Evolutionary conservation across 805 yeast species (phyloP).

Genomic region (Saturnispora sanitii): DNA sequence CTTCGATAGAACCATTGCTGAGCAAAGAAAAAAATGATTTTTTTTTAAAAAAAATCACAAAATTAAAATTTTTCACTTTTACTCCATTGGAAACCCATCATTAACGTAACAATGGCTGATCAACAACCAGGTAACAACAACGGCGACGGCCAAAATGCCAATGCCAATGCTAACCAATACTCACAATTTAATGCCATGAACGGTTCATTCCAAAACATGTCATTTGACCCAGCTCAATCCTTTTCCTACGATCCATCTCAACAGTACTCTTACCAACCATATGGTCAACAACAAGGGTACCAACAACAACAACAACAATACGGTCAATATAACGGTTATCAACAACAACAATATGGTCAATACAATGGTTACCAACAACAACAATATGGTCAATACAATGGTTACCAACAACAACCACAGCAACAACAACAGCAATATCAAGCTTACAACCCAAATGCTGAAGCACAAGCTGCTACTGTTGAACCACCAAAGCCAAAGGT

Average conservation of each 20-base stretch:
- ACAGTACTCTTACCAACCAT: constrained; percentile 8
- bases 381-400: constrained; percentile 11
- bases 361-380: constrained; percentile 11
- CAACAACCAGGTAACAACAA: too few species aligned
- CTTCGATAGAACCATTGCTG: too few species aligned
- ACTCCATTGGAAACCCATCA: too few species aligned
- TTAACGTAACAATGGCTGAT: too few species aligned
- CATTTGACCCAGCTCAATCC: constrained; percentile 40
- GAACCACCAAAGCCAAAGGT: constrained; percentile 35
- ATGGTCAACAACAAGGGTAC: constrained; percentile 14
- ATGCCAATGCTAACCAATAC: too few species aligned
- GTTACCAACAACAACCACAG: constrained; percentile 9
- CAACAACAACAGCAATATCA: constrained; percentile 11
- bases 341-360: constrained; percentile 10
- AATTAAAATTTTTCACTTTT: too few species aligned
- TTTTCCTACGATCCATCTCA: constrained; percentile 32
- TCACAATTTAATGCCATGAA: too few species aligned
- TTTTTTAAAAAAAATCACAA: too few species aligned
- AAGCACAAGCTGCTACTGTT: constrained; percentile 46
- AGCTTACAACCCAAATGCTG: constrained; percentile 15
- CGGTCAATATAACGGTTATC: constrained; percentile 2
- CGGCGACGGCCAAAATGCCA: too few species aligned
- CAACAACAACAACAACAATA: constrained; percentile 14
- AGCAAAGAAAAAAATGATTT: too few species aligned
- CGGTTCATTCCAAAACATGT: constrained; percentile 3